Evolutionary conservation across 2,329 filamentous ascomycete species (phyloP).

Genomic region (Penicillium paneum): DNA sequence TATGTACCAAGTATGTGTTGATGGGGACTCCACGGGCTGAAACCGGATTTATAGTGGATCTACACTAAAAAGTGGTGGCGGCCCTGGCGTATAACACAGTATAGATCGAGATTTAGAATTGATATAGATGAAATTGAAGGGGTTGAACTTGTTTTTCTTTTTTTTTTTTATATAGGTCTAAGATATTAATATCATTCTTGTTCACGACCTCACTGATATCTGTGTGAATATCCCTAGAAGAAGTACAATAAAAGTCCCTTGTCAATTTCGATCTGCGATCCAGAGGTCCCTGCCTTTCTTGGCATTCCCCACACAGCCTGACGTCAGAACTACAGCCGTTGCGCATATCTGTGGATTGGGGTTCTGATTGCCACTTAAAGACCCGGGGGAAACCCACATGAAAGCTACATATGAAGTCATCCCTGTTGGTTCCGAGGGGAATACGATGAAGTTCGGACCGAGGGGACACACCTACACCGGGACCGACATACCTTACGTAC

Average conservation of each 20-base stretch:
- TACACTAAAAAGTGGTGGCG: neutral
- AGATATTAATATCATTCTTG: neutral
- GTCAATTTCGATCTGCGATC: neutral
- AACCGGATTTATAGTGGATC: slow-evolving; percentile 12
- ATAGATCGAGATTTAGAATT: neutral
- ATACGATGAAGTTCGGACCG: neutral
- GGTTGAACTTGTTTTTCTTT: too few species aligned
- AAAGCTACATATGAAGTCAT: neutral
- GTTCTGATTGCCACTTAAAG: neutral
- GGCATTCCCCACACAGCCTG: neutral
- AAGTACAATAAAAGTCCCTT: too few species aligned
- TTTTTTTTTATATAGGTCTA: neutral
- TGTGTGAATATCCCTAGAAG: neutral
- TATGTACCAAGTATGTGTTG: neutral
- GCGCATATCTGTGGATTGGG: too few species aligned
- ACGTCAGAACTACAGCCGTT: neutral
- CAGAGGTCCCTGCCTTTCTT: neutral
- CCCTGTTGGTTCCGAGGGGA: neutral
- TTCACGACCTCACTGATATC: too few species aligned
- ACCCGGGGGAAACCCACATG: neutral
- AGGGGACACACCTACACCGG: neutral
- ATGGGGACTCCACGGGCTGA: neutral
- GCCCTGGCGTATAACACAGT: neutral
- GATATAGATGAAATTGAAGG: neutral
- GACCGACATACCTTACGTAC: too few species aligned